Conservation (phyloP, 2,329 filamentous ascomycete genomes). For the Aspergillus luchuensis region DNA sequence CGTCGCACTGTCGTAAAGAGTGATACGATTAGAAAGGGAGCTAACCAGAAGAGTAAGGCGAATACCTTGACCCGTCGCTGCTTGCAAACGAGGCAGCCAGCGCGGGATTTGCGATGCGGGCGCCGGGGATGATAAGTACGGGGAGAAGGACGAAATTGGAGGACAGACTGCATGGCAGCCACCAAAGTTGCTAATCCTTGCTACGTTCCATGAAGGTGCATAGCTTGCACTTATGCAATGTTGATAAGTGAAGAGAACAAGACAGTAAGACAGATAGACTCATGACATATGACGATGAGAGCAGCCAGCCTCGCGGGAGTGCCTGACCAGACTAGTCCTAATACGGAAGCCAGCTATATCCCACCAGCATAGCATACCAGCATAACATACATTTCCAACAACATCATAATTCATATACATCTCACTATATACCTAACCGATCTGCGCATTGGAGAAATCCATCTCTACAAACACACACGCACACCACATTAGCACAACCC, state of each 20-base stretch:
- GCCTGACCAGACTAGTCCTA: not conserved
- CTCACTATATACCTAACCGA: constrained; percentile 43
- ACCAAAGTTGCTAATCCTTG: not conserved
- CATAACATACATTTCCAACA: not conserved
- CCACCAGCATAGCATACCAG: not conserved
- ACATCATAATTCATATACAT: constrained; percentile 24
- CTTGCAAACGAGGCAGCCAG: constrained; percentile 39
- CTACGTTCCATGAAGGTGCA: not conserved
- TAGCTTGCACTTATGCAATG: not conserved
- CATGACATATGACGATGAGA: not conserved
- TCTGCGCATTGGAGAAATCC: constrained; percentile 68
- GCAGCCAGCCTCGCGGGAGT: not conserved
- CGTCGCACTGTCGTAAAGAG: constrained; percentile 32
- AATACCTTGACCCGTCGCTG: constrained; percentile 39
- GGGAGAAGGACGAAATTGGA: constrained; percentile 28
- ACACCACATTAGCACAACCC: not conserved
- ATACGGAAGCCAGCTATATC: not conserved
- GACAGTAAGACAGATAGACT: not conserved
- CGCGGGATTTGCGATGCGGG: constrained; percentile 39
- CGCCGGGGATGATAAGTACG: constrained; percentile 32
- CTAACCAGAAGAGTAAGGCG: not conserved
- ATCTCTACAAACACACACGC: constrained; percentile 52
- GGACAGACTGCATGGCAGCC: constrained; percentile 23
- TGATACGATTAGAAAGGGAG: not conserved
- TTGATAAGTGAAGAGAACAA: not conserved